Percentiles rank a stretch among this genome's conserved stretches.
These are phyloP conservation scores for Aspergillus neoniger DNA, from an alignment of 2,329 filamentous ascomycete species.

Conservation along the genomic window DNA sequence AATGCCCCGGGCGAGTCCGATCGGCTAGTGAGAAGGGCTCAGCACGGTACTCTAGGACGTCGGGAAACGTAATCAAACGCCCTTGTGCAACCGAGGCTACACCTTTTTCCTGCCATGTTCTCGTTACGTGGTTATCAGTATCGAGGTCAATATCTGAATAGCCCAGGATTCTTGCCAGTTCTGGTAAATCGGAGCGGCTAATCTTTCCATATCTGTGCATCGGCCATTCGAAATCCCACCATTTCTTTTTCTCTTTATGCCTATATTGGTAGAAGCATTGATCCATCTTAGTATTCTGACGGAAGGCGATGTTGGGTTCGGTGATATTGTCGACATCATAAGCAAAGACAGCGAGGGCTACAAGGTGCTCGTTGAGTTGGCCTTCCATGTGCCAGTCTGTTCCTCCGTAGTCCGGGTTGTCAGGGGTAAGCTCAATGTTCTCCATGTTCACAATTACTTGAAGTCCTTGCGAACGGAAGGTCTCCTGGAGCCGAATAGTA, in stretches of 20 bases:
- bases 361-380: slow-evolving; percentile 1
- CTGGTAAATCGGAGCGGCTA: background rate
- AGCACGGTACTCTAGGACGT: slow-evolving; percentile 5
- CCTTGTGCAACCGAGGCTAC: background rate
- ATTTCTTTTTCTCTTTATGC: no score
- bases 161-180: background rate
- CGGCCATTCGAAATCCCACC: background rate
- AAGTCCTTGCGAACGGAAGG: background rate
- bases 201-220: background rate
- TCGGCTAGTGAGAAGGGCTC: slow-evolving; percentile 8
- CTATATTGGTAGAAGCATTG: background rate
- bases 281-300: background rate
- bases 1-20: slow-evolving; percentile 2
- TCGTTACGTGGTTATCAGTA: background rate
- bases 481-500: background rate
- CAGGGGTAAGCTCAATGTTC: background rate
- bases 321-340: slow-evolving; percentile 1
- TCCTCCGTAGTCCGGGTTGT: background rate
- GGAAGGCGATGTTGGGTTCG: background rate
- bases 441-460: slow-evolving; percentile 1
- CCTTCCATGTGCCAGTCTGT: background rate
- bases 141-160: background rate
- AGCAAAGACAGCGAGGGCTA: background rate
- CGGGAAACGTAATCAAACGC: slow-evolving; percentile 13
- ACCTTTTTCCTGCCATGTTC: background rate